Conservation (phyloP, 2,329 filamentous ascomycete species). For the Apiospora koreana region DNA sequence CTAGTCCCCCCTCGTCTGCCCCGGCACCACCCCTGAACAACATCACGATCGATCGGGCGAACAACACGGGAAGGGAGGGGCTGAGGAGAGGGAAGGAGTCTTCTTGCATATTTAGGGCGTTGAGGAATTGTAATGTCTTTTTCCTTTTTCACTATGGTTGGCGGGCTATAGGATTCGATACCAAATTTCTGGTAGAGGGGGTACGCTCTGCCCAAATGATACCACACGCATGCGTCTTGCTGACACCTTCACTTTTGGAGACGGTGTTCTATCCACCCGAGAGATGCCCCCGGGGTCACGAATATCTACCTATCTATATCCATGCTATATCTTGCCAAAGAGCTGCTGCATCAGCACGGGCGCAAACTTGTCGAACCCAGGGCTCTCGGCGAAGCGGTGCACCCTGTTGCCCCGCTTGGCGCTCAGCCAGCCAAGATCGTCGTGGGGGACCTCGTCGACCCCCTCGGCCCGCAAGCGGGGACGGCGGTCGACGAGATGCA, state of each 20-base stretch:
- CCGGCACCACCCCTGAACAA: not conserved
- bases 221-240: conserved; percentile 28
- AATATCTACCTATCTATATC: not conserved
- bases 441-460: conserved; percentile 61
- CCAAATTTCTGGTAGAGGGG: conserved; percentile 23
- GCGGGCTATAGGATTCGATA: conserved; percentile 5
- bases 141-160: conserved; percentile 20
- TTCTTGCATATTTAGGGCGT: conserved; percentile 21
- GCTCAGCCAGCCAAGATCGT: conserved; percentile 77
- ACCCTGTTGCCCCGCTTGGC: conserved; percentile 75
- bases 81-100: not conserved
- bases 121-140: conserved; percentile 12
- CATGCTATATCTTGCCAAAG: conserved; percentile 45
- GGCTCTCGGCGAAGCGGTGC: conserved; percentile 69
- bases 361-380: conserved; percentile 68
- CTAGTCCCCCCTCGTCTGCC: conserved; percentile 29
- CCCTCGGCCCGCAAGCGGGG: conserved; percentile 54
- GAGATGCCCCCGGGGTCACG: not conserved
- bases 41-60: conserved; percentile 12
- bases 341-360: conserved; percentile 65
- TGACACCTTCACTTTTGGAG: conserved; percentile 26
- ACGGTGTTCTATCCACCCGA: not conserved
- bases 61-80: not conserved
- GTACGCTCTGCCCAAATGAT: conserved; percentile 36
- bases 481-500: conserved; percentile 82